These are phyloP conservation scores for Fusarium tricinctum DNA, from an alignment of 2,329 filamentous ascomycete species.

Conservation along the genomic window DNA sequence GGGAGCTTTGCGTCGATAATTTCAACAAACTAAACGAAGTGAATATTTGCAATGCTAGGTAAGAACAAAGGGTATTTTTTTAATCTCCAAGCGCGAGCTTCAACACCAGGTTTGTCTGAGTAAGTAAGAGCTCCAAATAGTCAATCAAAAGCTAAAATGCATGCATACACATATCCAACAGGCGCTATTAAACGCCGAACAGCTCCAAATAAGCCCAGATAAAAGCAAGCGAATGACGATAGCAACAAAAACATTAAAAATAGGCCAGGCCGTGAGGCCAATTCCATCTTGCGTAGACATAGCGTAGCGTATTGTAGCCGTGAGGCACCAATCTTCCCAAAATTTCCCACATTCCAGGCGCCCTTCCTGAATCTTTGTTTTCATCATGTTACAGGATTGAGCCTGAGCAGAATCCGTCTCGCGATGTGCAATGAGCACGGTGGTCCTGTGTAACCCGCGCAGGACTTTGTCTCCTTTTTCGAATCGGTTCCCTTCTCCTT, in stretches of 20 bases:
- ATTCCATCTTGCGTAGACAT: slow-evolving; percentile 49
- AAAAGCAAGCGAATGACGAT: slow-evolving; percentile 21
- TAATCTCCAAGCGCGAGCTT: slow-evolving; percentile 35
- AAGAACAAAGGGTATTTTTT: slow-evolving; percentile 45
- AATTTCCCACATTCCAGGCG: slow-evolving; percentile 41
- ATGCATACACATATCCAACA: slow-evolving; percentile 22
- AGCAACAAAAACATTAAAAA: slow-evolving; percentile 43
- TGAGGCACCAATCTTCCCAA: slow-evolving; percentile 50
- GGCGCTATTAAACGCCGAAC: slow-evolving; percentile 42
- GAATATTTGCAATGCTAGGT: slow-evolving; percentile 35
- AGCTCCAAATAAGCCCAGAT: slow-evolving; percentile 35
- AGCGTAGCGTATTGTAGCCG: slow-evolving; percentile 45
- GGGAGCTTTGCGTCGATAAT: neutral
- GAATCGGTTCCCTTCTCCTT: slow-evolving; percentile 31
- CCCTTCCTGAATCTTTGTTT: slow-evolving; percentile 36
- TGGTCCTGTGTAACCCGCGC: slow-evolving; percentile 52
- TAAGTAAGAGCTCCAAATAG: slow-evolving; percentile 18
- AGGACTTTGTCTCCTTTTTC: slow-evolving; percentile 42
- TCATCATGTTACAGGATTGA: slow-evolving; percentile 32
- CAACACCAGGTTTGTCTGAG: slow-evolving; percentile 37
- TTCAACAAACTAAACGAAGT: slow-evolving; percentile 36
- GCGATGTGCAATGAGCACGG: slow-evolving; percentile 34
- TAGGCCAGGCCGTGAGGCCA: slow-evolving; percentile 50
- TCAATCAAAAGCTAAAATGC: slow-evolving; percentile 14
- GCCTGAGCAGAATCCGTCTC: slow-evolving; percentile 25